Evolutionary conservation across 495 filamentous ascomycete species (phyloP).

Genomic region (Copromyces sp.): DNA sequence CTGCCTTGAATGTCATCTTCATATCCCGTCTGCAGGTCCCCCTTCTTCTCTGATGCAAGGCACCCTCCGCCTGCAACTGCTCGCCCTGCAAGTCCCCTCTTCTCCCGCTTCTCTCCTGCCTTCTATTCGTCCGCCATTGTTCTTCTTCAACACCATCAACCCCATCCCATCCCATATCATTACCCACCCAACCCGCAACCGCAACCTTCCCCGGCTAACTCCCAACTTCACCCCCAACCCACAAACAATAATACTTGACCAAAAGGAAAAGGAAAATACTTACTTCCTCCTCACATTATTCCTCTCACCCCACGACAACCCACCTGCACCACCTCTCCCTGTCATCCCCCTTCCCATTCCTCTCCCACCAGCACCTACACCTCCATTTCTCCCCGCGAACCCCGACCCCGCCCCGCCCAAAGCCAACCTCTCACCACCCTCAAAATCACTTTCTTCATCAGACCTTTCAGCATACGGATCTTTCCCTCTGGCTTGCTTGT

Average conservation of each 20-base stretch:
- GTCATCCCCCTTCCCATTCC: neutral
- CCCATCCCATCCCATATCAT: neutral
- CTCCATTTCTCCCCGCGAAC: neutral
- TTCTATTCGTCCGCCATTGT: too few species aligned
- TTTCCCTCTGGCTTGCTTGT: slow-evolving; percentile 45
- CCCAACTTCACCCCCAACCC: neutral
- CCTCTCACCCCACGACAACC: neutral
- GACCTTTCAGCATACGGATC: slow-evolving; percentile 27
- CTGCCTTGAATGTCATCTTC: neutral
- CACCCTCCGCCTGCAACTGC: neutral
- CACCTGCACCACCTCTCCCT: neutral
- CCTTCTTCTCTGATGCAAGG: neutral
- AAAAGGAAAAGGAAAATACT: neutral
- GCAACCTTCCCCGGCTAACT: neutral
- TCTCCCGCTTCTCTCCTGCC: neutral
- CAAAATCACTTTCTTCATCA: neutral
- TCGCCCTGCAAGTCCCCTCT: neutral
- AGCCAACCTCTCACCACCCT: neutral
- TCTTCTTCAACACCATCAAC: neutral
- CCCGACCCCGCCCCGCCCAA: neutral
- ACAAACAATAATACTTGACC: neutral
- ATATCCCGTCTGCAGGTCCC: neutral
- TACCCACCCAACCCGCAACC: neutral
- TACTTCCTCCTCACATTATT: neutral
- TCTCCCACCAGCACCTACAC: neutral